phyloP scores from a whole-genome alignment of 176 grass and related monocot genomes.

The Carex pumila region DNA sequence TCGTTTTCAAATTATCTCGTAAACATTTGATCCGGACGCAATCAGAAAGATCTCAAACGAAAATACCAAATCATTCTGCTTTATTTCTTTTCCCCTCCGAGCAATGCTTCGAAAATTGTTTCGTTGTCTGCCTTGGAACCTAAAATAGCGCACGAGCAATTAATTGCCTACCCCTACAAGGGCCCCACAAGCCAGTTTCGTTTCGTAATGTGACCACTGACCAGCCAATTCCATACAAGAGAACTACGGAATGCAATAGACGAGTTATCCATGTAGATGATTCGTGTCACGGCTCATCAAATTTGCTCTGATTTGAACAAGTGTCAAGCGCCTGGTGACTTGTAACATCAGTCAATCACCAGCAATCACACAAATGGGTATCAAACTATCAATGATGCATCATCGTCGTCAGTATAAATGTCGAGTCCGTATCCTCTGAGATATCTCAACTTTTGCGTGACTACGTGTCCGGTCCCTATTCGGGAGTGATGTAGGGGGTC shows the following conservation, averaged over 20 bases:
- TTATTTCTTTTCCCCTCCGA: too few relatives aligned
- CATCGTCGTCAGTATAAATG: background rate
- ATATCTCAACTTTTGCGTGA: too few relatives aligned
- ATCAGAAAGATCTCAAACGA: background rate
- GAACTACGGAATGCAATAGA: background rate
- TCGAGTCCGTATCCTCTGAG: too few relatives aligned
- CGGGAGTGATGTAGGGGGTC: too few relatives aligned
- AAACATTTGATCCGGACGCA: too few relatives aligned
- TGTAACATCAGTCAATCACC: background rate
- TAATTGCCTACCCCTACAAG: background rate
- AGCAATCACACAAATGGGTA: background rate
- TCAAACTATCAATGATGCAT: background rate
- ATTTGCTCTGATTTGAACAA: too few relatives aligned
- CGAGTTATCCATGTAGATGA: background rate
- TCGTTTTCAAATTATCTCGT: background rate
- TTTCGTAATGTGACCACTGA: background rate
- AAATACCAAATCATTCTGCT: background rate
- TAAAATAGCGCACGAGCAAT: background rate
- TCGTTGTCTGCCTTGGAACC: background rate
- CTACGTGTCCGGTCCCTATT: too few relatives aligned
- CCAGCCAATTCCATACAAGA: background rate
- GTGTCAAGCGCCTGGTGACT: background rate
- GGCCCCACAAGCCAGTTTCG: background rate
- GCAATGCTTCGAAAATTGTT: conserved; percentile 5
- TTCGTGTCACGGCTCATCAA: background rate